Evolutionary conservation across 108 stramenopile species (phyloP), one percentile per base, ranked within the genome.

Genomic region (Licmophora abbreviata): DNA sequence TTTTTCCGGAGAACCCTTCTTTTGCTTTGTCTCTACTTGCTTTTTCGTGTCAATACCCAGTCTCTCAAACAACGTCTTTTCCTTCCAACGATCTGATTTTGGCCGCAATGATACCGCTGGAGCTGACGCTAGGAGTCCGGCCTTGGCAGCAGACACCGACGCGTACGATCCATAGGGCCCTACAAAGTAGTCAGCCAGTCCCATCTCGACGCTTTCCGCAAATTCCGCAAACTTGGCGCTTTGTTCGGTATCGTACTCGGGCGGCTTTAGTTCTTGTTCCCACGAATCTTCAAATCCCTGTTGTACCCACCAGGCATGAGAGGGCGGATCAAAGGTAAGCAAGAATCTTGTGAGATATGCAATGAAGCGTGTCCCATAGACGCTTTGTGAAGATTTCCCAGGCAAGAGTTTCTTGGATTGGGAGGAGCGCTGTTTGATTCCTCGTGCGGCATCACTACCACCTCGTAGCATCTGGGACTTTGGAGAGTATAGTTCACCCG

Each of bases 101-200:
- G 51, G 40, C 44, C 47, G 56, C 20, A 14, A 23, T 17, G 85
- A 83, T 56, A 46, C 68, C 18, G 70, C 74, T 34, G 83, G 78
- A 29, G 48, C 48, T 5, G 64, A 38, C 1, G 85, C 85, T 50
- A 29, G 57, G 6, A 87, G 42, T 8, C 85, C 85, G 10, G 85
- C 85, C 34, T 70, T 76, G 8, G 81, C 83, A 0, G 85, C 84
- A 23, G 51, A 51, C 8, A 87, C 54, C 12, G 75, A 80, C 17
- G 77, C 74, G 57, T 92, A 87, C 31, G 66, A 69, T 14, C 90
- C 90, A 56, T 88, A 92, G 3, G 90, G 90, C 10, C 90, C 90
- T 10, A 70, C 46, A 60, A 92, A 92, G 55, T 92, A 92, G 57
- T 92, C 81, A 8, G 83, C 80, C 43, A 92, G 54, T 21, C 90